These are phyloP conservation scores for Furcasterigmium sp. DNA, from an alignment of 2,329 filamentous ascomycete genomes.

Conservation along the genomic window DNA sequence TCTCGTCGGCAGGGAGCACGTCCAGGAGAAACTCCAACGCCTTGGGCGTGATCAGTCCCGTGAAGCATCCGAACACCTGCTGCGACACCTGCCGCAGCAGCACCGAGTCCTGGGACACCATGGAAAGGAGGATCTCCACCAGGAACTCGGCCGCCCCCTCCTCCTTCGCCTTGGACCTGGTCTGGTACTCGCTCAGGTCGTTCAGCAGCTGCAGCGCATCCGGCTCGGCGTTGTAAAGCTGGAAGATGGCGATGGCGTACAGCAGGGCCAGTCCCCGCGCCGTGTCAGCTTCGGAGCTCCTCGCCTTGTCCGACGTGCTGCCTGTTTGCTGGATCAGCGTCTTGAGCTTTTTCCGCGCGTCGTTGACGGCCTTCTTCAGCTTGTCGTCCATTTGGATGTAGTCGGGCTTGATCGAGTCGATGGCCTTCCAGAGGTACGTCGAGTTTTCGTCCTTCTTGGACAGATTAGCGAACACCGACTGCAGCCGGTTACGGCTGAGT, in stretches of 20 bases:
- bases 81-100: conserved; percentile 82
- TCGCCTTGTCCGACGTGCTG: conserved; percentile 15
- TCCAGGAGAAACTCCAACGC: conserved; percentile 63
- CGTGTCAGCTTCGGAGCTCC: conserved; percentile 29
- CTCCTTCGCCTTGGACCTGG: conserved; percentile 55
- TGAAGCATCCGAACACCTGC: conserved; percentile 82
- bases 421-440: conserved; percentile 46
- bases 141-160: conserved; percentile 62
- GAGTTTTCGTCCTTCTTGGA: conserved; percentile 49
- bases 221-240: conserved; percentile 83
- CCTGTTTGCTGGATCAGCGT: conserved; percentile 40
- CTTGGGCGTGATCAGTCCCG: conserved; percentile 64
- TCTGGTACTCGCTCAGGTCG: conserved; percentile 73
- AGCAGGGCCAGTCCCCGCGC: conserved; percentile 70
- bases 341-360: conserved; percentile 46
- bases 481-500: conserved; percentile 50
- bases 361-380: conserved; percentile 45
- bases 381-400: conserved; percentile 51
- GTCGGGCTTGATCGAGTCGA: conserved; percentile 46
- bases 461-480: conserved; percentile 53
- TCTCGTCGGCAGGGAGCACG: conserved; percentile 75
- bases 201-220: conserved; percentile 79
- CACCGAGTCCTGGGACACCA: conserved; percentile 79
- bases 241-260: conserved; percentile 77
- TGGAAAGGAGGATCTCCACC: conserved; percentile 84